phyloP scores from a whole-genome alignment of 768 basidiomycete species.

The Calocera viscosa region DNA sequence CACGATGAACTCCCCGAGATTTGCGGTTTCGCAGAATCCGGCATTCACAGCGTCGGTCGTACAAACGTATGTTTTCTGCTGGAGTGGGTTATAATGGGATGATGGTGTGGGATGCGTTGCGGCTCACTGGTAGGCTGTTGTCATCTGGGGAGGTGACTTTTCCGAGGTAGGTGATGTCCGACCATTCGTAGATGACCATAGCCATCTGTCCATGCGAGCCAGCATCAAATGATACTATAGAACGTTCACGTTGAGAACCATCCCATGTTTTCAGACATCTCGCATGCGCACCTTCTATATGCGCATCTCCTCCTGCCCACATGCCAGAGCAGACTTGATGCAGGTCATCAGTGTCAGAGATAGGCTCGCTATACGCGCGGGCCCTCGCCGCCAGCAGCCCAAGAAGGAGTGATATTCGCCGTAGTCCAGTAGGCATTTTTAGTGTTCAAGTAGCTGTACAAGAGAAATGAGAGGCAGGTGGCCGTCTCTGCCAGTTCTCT shows the following conservation, averaged over 20 bases:
- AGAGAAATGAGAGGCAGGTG: too few species aligned
- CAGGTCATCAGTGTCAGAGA: constrained; percentile 66
- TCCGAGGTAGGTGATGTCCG: constrained; percentile 74
- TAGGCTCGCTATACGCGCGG: constrained; percentile 47
- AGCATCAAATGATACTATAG: constrained; percentile 56
- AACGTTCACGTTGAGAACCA: too few species aligned
- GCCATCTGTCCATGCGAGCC: constrained; percentile 77
- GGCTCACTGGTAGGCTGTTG: constrained; percentile 49
- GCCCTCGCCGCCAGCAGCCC: constrained; percentile 9
- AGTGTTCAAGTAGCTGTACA: too few species aligned
- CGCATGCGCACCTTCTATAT: constrained; percentile 64
- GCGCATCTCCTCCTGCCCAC: constrained; percentile 69
- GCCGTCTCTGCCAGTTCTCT: background rate
- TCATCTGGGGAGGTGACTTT: constrained; percentile 44
- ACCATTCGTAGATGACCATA: constrained; percentile 94
- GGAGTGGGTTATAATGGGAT: constrained; percentile 18
- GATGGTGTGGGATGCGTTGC: constrained; percentile 11
- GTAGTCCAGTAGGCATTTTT: too few species aligned
- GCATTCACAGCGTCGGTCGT: constrained; percentile 64
- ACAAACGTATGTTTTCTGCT: constrained; percentile 89
- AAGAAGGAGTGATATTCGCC: background rate
- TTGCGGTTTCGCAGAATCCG: constrained; percentile 51
- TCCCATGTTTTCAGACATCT: too few species aligned
- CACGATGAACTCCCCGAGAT: constrained; percentile 86
- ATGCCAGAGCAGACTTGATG: constrained; percentile 92